Base-by-base conservation (phyloP, 2,329 filamentous ascomycete species). In the Pezicula rhizophila region DNA sequence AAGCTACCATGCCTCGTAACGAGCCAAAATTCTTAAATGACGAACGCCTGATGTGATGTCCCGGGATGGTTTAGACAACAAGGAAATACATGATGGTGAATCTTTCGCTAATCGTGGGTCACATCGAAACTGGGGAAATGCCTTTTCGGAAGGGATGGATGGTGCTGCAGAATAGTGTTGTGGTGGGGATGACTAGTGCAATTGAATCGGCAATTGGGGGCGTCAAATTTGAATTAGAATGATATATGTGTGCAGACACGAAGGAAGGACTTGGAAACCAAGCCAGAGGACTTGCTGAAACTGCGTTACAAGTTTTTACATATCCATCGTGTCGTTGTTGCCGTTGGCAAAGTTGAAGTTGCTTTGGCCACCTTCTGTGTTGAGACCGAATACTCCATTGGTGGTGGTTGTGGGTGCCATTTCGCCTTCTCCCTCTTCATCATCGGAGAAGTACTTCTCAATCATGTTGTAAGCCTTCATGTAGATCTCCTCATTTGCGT, bases 381-480 rank as follows among this genome's bases (percentile, higher is more conserved):
- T 84, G 70, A 97, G 87, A 63, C 91, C 81, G 69, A 92, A 93
- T 49, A 83, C 83, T 51, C 85, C 85, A 62, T 87, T 87, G 37
- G 76, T 68, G 41, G 80, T 82, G 61, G 54, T 54, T 45, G 52
- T 85, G 81, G 23, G 75, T 68, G 65, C 80, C 38, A 90, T 90
- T 62, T 91, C 90, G 54, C 70, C 76, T 42, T 72, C 81, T 54
- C 79, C 80, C 66, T 95, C 93, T 48, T 97, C 93, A 60, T 99
- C 93, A 64, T 99, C 93, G 0, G 91, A 96, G 76, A 99, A 99
- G 80, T 99, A 99, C 77, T 96, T 96, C 79, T 99, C 93, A 60
- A 99, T 99, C 72, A 99, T 99, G 80, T 95, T 97, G 80, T 97
- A 99, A 0, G 93, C 93, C 83, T 99, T 99, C 92, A 99, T 97